Evolutionary conservation across 495 filamentous ascomycete species (phyloP), one percentile per base, ranked within the genome.

Genomic region (Melanomma pulvis-pyrius): DNA sequence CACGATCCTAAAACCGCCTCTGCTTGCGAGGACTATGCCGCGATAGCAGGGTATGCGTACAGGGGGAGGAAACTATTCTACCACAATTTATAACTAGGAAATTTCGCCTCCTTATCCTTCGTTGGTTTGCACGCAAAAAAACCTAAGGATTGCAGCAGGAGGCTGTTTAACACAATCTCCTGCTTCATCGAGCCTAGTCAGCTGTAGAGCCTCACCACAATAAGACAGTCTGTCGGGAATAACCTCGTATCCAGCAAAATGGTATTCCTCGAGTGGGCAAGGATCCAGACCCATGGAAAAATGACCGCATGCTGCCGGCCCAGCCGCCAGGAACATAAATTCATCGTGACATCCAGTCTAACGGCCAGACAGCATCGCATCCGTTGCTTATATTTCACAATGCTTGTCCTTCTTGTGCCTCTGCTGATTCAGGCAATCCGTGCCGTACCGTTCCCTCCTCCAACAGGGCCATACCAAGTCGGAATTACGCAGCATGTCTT

Each of bases 401-500:
- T 44, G 39, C 17, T 44, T 12, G 13, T n/a, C n/a, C 39, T 44
- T 15, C 39, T 44, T 15, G 17, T 15, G 17, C 13, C 39, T 15
- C 39, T 44, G 39, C 39, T 44, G 17, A 44, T 44, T 3, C 39
- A 44, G 17, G 39, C 4, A 44, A 44, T 12, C n/a, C 39, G n/a
- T 15, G 39, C 39, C 8, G 54, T 59, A 11, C 34, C 22, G 2
- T 68, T 69, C 36, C 55, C 66, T 34, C 25, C 53, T 7, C 66
- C 60, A 8, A 53, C 46, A 12, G 66, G 66, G 15, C 46, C 47
- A 5, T 70, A 65, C 57, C 12, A 54, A 24, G 61, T 70, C 2
- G 67, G 67, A 24, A 48, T 55, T 5, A 65, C 56, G 8, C 61
- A 70, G 50, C 48, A 61, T 17, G 41, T 70, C 47, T 65, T 70